Percentiles rank a stretch among this genome's conserved stretches.
phyloP scores from a whole-genome alignment of 2,329 filamentous ascomycete genomes.

The Ilyonectria destructans region DNA sequence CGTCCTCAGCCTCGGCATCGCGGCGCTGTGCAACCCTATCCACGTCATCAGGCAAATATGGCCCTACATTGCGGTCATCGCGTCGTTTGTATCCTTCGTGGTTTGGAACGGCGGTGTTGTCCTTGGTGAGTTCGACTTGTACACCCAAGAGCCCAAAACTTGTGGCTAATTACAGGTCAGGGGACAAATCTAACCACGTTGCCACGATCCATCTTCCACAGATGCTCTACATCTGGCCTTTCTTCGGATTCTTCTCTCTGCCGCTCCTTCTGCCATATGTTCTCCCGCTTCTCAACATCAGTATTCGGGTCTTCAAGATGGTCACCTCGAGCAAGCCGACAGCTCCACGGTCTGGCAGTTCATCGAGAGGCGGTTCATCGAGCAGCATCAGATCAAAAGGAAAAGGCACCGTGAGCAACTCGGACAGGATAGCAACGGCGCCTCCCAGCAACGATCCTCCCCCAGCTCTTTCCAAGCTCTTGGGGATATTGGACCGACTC shows the following conservation, averaged over 20 bases:
- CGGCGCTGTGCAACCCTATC: conserved; percentile 66
- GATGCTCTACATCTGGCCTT: conserved; percentile 96
- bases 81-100: conserved; percentile 82
- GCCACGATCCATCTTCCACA: conserved; percentile 92
- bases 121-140: conserved; percentile 72
- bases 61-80: conserved; percentile 76
- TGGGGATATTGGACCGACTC: conserved; percentile 31
- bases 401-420: not conserved
- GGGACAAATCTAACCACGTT: conserved; percentile 95
- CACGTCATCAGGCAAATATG: conserved; percentile 66
- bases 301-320: conserved; percentile 4
- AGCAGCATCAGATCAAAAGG: conserved; percentile 18
- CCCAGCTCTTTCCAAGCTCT: conserved; percentile 27
- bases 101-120: conserved; percentile 93
- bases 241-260: conserved; percentile 90
- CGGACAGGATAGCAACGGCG: not conserved
- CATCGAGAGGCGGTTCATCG: not conserved
- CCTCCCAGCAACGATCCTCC: not conserved
- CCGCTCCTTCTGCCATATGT: conserved; percentile 77
- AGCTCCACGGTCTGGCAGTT: not conserved
- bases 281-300: conserved; percentile 55
- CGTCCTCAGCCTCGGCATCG: conserved; percentile 76
- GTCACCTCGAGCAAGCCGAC: not conserved
- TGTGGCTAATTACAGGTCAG: conserved; percentile 61
- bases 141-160: not conserved